Evolutionary conservation across 1,139 yeast genomes (phyloP), one percentile per base, ranked within the genome.

Genomic region (Ashbya aceris): DNA sequence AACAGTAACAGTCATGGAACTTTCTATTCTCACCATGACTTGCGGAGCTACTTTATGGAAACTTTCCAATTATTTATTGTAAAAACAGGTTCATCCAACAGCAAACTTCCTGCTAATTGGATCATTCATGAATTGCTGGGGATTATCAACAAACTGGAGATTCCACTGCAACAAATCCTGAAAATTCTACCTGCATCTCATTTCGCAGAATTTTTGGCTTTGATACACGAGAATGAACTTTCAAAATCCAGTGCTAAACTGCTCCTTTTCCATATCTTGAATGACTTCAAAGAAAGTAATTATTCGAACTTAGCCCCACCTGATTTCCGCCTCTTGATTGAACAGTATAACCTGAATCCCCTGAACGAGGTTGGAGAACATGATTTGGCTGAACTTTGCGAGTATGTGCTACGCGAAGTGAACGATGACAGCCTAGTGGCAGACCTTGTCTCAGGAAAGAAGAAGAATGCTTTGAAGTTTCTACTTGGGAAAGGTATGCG

Each of bases 401-500:
- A 49, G n/a, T 65, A 67, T 12, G 74, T 84, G 5, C 58, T 86
- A 1, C 54, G 51, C 0, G 62, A 64, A n/a, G 66, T 56, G 3
- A 45, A 49, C 27, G 52, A 84, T 54, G 70, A 71, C 1, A 75
- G 73, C 13, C 76, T 83, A 11, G 83, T 83, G 7, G 64, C 66
- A 4, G 76, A 76, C 40, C 72, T 83, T 13, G 60, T 64, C 29
- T 58, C 67, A 0, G 87, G 87, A 0, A 81, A 81, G 43, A 74
- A 73, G 48, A 64, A 67, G 33, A 75, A 74, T 36, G 76, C 87
- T 12, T 60, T 89, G 27, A 84, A 87, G 54, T 87, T 70, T 54
- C 66, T 91, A 44, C 72, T 91, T 2, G 98, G 97, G 0, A 76
- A 76, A 56, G 95, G 87, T 11, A 86, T 93, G 95, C 74, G 77